phyloP scores from a whole-genome alignment of 164 flowering plant genomes.

The Amborella trichopoda region DNA sequence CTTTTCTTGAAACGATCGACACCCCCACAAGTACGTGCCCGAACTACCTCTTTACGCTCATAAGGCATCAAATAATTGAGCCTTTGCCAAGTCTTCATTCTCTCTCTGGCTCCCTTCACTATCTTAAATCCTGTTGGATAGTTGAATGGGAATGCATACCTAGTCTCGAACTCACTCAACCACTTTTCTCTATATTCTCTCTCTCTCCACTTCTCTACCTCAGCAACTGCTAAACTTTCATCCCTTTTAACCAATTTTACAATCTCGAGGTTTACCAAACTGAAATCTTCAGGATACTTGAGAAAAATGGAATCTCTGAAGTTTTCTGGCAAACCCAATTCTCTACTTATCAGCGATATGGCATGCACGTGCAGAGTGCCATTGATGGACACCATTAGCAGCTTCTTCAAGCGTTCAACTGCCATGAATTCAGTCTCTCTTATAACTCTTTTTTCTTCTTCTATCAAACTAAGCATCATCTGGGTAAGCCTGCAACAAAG shows the following conservation, averaged over 20 bases:
- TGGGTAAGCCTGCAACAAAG: conserved; percentile 41
- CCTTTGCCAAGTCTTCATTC: conserved; percentile 76
- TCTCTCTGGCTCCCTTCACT: conserved; percentile 47
- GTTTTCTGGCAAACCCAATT: conserved; percentile 71
- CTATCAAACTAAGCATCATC: conserved; percentile 34
- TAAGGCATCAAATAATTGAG: conserved; percentile 60
- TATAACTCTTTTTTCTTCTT: conserved; percentile 36
- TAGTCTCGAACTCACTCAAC: conserved; percentile 82
- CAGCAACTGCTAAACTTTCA: conserved; percentile 38
- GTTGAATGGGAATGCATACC: conserved; percentile 60
- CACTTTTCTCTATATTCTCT: conserved; percentile 73
- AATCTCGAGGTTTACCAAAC: conserved; percentile 44
- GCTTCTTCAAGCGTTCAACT: conserved; percentile 45
- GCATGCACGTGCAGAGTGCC: conserved; percentile 61
- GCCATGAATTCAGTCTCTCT: conserved; percentile 25
- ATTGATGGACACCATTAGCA: conserved; percentile 56
- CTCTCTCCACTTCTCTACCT: conserved; percentile 80
- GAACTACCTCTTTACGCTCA: conserved; percentile 30
- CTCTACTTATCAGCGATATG: conserved; percentile 52
- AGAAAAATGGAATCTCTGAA: conserved; percentile 50
- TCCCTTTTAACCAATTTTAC: conserved; percentile 47
- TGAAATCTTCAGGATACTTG: conserved; percentile 42
- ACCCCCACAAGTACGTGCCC: conserved; percentile 42
- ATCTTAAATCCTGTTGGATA: conserved; percentile 76
- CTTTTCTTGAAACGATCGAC: conserved; percentile 69